phyloP scores from a whole-genome alignment of 495 filamentous ascomycete species.

The Talaromyces proteolyticus region DNA sequence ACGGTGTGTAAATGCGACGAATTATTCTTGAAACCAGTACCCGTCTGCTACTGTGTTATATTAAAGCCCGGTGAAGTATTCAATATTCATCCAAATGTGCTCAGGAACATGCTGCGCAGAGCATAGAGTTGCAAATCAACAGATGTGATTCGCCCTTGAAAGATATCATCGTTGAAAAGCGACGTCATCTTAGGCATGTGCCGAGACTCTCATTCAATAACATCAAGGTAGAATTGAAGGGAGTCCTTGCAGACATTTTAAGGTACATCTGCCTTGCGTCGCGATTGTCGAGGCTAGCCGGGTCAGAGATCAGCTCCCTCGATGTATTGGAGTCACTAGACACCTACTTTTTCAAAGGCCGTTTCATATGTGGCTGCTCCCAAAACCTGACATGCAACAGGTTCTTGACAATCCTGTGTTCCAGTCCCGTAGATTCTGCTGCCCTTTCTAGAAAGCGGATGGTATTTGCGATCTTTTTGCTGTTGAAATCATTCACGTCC shows the following conservation, averaged over 20 bases:
- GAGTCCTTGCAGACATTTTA: conserved; percentile 36
- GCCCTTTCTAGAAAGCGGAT: conserved; percentile 72
- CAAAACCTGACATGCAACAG: conserved; percentile 58
- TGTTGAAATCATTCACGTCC: conserved; percentile 45
- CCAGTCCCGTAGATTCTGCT: conserved; percentile 56
- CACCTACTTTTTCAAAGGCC: conserved; percentile 32
- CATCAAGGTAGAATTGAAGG: conserved; percentile 60
- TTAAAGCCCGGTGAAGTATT: too few species aligned
- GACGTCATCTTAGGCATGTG: conserved; percentile 55
- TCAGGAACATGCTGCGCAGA: too few species aligned
- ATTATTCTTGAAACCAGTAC: too few species aligned
- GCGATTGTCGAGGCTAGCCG: conserved; percentile 25
- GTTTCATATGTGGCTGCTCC: conserved; percentile 35
- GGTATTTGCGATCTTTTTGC: conserved; percentile 62
- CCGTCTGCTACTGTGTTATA: too few species aligned
- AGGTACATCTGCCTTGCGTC: conserved; percentile 20
- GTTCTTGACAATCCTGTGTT: conserved; percentile 78
- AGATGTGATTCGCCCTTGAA: too few species aligned
- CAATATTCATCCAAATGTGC: too few species aligned
- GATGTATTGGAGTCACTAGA: too few species aligned
- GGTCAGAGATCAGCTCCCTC: conserved; percentile 1
- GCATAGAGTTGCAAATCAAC: too few species aligned
- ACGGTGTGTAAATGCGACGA: too few species aligned
- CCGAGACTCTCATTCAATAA: conserved; percentile 70
- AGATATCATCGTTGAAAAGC: background rate